A percentile compares a stretch with the other conserved stretches of the same genome.
These are phyloP conservation scores for Neurospora sp. DNA, from an alignment of 495 filamentous ascomycete genomes.

Conservation along the genomic window DNA sequence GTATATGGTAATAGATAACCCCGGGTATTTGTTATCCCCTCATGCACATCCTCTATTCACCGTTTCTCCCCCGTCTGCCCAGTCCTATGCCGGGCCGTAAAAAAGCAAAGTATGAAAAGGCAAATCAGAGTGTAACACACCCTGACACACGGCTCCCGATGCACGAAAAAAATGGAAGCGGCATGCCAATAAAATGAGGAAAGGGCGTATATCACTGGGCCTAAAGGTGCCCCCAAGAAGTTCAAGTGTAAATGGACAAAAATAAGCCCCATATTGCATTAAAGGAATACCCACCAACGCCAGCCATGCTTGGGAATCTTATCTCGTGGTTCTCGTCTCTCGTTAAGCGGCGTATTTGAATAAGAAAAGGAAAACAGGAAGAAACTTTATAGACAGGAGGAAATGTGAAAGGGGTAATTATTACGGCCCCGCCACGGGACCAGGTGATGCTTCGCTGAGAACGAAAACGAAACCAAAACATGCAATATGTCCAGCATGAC, in stretches of 20 bases:
- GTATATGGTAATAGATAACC: neutral
- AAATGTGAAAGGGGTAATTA: conserved; percentile 1
- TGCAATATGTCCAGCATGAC: conserved; percentile 2
- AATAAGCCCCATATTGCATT: neutral
- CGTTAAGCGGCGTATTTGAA: conserved; percentile 3
- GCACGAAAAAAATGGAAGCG: neutral
- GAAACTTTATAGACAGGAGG: conserved; percentile 1
- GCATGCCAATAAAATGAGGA: neutral
- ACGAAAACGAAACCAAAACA: neutral
- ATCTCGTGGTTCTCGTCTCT: conserved; percentile 16
- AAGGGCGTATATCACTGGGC: neutral
- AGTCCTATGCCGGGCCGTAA: neutral
- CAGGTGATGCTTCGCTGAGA: neutral
- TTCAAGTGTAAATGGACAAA: neutral
- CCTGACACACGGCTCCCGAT: neutral
- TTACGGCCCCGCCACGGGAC: neutral
- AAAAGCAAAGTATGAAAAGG: neutral
- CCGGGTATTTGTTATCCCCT: neutral
- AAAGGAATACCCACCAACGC: conserved; percentile 5
- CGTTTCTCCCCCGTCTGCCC: neutral
- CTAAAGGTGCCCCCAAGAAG: neutral
- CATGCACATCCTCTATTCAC: neutral
- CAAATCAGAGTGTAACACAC: neutral
- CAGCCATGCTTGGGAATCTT: conserved; percentile 10
- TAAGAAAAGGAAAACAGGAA: neutral